Base-by-base conservation (phyloP, 805 yeast genomes). In the Priceomyces haplophilus region DNA sequence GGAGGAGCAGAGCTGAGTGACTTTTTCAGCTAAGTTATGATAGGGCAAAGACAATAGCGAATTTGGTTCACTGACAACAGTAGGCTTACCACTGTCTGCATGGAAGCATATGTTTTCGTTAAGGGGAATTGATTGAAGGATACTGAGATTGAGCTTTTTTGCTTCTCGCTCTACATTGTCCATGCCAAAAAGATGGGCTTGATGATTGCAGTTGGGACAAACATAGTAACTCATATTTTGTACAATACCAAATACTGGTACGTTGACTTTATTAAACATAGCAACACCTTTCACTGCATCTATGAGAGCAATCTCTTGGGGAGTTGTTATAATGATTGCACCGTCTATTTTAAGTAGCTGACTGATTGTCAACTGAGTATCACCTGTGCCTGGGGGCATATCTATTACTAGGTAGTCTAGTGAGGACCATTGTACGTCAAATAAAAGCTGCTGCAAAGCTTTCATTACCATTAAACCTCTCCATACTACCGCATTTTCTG, bases 311-410 rank as follows among this genome's bases (percentile, higher is more conserved):
- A 88, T 77, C 49, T 88, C 95, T 58, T 88, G 96, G 0, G 95
- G 91, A 0, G 96, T 88, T 0, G 89, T 80, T 1, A 88, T 95
- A 30, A 88, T 78, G 1, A 88, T 75, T 0, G 95, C 88, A 0
- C 95, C 96, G 52, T 82, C 85, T 0, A 88, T 78, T 36, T 75
- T 73, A n/a, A 85, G 59, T 52, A 81, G 84, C 60, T 88, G 96
- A 20, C 88, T 81, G n/a, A 88, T 70, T 0, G 95, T 84, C 42
- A 88, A 69, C 54, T 88, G 96, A 0, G 86, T 82, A 57, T 88
- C 96, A 15, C 96, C 96, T 0, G 96, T 88, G 2, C 96, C 96
- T 0, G 96, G 96, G 0, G 96, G 96, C 85, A 88, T 76, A 53
- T 88, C 96, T 8, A 88, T 67, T 1, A 88, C 83, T 37, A 88